These are phyloP conservation scores for Hura crepitans DNA, from an alignment of 441 rosid genomes.

Conservation along the genomic window DNA sequence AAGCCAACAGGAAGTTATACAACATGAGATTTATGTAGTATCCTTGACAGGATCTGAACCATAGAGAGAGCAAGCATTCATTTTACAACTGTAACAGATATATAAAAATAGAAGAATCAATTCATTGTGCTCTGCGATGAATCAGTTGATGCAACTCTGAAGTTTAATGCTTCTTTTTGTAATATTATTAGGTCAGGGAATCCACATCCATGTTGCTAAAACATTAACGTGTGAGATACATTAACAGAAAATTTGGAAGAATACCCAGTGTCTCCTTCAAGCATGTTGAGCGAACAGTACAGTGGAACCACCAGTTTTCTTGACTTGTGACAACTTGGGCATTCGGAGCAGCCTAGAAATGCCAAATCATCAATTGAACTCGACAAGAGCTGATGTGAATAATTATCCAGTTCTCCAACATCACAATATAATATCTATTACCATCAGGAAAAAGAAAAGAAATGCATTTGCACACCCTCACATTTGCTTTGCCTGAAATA, in stretches of 20 bases:
- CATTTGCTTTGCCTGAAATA: conserved; percentile 35
- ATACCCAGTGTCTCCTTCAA: conserved; percentile 95
- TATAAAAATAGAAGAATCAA: not conserved
- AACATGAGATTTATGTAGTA: conserved; percentile 9
- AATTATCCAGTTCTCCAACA: conserved; percentile 1
- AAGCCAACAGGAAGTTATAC: conserved; percentile 13
- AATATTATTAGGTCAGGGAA: not conserved
- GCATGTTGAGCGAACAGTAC: conserved; percentile 80
- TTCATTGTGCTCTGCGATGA: not conserved
- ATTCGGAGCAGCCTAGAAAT: conserved; percentile 38
- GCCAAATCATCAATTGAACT: conserved; percentile 10
- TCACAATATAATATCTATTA: conserved; percentile 21
- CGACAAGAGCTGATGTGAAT: not conserved
- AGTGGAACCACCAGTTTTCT: conserved; percentile 53
- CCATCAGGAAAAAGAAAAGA: conserved; percentile 78
- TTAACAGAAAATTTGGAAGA: not conserved
- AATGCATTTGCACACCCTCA: conserved; percentile 56
- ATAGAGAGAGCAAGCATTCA: not conserved
- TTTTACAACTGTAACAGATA: not conserved
- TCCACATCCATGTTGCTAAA: not conserved
- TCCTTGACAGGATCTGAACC: not conserved
- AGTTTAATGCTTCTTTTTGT: not conserved
- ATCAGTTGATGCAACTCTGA: not conserved
- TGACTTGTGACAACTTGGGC: conserved; percentile 42
- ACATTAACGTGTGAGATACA: not conserved